Conservation (phyloP, 345 rosid genomes). For the sweet orange (Citrus sinensis) region DNA sequence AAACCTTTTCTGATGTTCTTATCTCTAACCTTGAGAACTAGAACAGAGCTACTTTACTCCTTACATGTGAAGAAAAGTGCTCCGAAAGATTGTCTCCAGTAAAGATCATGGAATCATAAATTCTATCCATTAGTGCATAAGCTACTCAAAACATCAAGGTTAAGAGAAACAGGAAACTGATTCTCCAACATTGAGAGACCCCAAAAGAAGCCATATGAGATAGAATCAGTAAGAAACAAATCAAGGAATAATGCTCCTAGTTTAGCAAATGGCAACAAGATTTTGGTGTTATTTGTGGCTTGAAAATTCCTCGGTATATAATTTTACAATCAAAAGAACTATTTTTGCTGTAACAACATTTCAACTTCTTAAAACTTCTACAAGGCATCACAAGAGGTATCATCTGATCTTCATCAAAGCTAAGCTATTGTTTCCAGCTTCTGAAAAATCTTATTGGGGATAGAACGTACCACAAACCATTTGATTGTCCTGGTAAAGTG, state of each 20-base stretch:
- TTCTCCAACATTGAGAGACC: background rate
- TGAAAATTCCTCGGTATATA: background rate
- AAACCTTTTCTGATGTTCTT: background rate
- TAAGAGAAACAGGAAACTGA: background rate
- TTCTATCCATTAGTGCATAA: too few species aligned
- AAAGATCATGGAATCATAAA: background rate
- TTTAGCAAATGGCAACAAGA: background rate
- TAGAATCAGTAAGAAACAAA: background rate
- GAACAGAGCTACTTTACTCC: background rate
- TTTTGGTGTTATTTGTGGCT: background rate
- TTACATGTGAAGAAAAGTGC: background rate
- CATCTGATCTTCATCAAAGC: background rate
- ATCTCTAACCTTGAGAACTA: background rate
- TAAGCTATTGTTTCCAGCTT: background rate
- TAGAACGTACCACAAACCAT: background rate
- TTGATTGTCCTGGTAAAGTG: background rate
- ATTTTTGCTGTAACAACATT: background rate
- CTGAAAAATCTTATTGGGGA: background rate
- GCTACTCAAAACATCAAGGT: background rate
- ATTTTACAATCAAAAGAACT: background rate
- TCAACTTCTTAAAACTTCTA: background rate
- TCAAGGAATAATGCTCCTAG: background rate
- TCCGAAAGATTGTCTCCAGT: background rate
- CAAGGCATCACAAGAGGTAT: background rate
- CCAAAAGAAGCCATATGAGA: background rate